Percentiles rank a stretch among this genome's conserved stretches.
Evolutionary conservation across 164 flowering plant genomes (phyloP).

Genomic region (Buxus sempervirens): DNA sequence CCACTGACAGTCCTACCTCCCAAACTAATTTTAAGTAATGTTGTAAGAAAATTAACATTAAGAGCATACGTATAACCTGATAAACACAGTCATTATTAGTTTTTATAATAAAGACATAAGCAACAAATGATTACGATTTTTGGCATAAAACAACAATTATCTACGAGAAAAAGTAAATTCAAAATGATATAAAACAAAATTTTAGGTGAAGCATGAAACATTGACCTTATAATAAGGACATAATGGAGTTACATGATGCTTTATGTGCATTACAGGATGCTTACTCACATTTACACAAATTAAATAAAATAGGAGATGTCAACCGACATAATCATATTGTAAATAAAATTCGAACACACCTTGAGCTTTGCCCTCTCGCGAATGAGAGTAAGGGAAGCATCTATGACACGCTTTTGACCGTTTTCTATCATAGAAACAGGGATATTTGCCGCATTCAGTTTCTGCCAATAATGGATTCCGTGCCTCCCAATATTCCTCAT

Average conservation of each 20-base stretch:
- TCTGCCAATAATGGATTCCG: slow-evolving; percentile 67
- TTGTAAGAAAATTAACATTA: too few species aligned
- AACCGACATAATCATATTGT: background rate
- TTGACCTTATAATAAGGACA: background rate
- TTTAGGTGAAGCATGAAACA: background rate
- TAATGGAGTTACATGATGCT: too few species aligned
- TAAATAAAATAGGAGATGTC: background rate
- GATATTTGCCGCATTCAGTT: slow-evolving; percentile 60
- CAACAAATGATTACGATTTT: too few species aligned
- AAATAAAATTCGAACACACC: slow-evolving; percentile 31
- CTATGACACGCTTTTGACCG: slow-evolving; percentile 90
- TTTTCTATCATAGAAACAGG: slow-evolving; percentile 59
- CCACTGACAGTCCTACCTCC: too few species aligned
- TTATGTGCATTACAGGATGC: background rate
- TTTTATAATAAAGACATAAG: too few species aligned
- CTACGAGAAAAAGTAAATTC: background rate
- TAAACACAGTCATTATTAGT: too few species aligned
- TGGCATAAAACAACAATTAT: background rate
- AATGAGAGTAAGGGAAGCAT: slow-evolving; percentile 94
- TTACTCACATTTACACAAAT: background rate
- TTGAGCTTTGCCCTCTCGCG: slow-evolving; percentile 94
- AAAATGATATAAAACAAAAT: background rate
- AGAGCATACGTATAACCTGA: too few species aligned
- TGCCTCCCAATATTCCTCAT: slow-evolving; percentile 47
- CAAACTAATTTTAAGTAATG: too few species aligned